Base-by-base conservation (phyloP, 192 early-diverging fungal genomes). In the Coemansia sp. region DNA sequence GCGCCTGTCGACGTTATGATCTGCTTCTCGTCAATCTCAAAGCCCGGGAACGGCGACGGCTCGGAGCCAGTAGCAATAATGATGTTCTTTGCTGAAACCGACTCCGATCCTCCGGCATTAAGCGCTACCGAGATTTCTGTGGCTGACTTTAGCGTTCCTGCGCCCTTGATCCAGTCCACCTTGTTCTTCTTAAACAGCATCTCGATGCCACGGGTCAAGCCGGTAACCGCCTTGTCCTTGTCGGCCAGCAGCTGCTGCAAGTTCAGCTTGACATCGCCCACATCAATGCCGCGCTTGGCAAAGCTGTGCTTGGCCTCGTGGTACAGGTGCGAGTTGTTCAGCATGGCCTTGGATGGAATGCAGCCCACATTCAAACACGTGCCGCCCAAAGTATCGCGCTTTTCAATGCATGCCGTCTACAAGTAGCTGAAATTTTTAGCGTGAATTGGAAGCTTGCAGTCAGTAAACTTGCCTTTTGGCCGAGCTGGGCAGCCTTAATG, bases 321-420 rank as follows among this genome's bases (percentile, higher is more conserved):
- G 80, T 89, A 95, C 50, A 96, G 82, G 83, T 98, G 94, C 35
- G 96, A 94, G 86, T 98, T 97, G 87, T 98, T 86, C 63, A 98
- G 84, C 70, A 98, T 87, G 43, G 96, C 92, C 83, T 98, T 98
- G 54, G 96, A 98, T 39, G 96, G 96, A 78, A 98, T 98, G 83
- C 95, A 98, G 33, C 97, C 97, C 45, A 97, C 94, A 72, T 99
- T 99, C 68, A 99, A 81, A 78, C 97, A 99, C 31, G 97, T 99
- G 43, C 97, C 97, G 46, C 97, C 97, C 14, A 99, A 84, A 21
- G 91, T 57, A 20, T 94, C 94, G 57, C 95, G 92, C 76, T 89
- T 93, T 83, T 98, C 96, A 52, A 98, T 84, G 70, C 93, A 96
- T 18, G 93, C 96, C 21, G 91, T 92, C 92, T 94, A 84, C 3